These are phyloP conservation scores for Thelonectria rubi DNA, from an alignment of 2,329 filamentous ascomycete genomes.

Conservation along the genomic window DNA sequence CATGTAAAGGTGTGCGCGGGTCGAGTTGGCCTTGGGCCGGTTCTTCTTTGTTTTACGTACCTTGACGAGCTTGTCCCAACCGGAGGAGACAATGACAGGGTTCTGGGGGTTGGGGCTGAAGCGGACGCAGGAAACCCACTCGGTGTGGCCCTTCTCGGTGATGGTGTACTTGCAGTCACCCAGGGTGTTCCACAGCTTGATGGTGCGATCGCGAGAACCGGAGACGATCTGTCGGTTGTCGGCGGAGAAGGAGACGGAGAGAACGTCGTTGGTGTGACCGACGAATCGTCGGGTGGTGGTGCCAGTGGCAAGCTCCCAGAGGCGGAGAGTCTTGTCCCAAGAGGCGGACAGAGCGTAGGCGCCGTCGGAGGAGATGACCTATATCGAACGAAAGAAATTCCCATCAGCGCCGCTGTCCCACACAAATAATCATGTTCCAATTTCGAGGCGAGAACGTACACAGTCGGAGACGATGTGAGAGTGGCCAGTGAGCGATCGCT, in stretches of 20 bases:
- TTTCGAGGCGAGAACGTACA: conserved; percentile 69
- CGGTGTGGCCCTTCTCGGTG: conserved; percentile 99
- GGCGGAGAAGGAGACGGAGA: conserved; percentile 99
- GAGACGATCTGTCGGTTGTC: conserved; percentile 99
- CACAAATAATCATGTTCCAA: conserved; percentile 1
- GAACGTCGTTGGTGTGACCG: conserved; percentile 99
- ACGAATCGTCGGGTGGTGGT: conserved; percentile 98
- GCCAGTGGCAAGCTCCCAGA: conserved; percentile 98
- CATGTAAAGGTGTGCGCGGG: conserved; percentile 62
- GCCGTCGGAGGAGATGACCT: conserved; percentile 99
- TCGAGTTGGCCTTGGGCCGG: neutral
- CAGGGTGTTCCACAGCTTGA: conserved; percentile 99
- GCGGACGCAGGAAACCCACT: conserved; percentile 99
- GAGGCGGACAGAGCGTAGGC: conserved; percentile 98
- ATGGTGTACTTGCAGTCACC: conserved; percentile 99
- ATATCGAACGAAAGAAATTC: conserved; percentile 37
- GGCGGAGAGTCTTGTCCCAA: conserved; percentile 99
- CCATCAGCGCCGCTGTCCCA: conserved; percentile 33
- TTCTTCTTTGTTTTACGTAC: conserved; percentile 65
- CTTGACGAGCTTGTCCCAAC: conserved; percentile 99
- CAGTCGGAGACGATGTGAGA: conserved; percentile 99
- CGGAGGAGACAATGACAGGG: conserved; percentile 97
- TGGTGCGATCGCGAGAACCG: conserved; percentile 95
- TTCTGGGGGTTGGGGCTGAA: conserved; percentile 99
- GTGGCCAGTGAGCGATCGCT: conserved; percentile 98